These are phyloP conservation scores for Exsudoporus frostii DNA, from an alignment of 768 basidiomycete species.

Conservation along the genomic window DNA sequence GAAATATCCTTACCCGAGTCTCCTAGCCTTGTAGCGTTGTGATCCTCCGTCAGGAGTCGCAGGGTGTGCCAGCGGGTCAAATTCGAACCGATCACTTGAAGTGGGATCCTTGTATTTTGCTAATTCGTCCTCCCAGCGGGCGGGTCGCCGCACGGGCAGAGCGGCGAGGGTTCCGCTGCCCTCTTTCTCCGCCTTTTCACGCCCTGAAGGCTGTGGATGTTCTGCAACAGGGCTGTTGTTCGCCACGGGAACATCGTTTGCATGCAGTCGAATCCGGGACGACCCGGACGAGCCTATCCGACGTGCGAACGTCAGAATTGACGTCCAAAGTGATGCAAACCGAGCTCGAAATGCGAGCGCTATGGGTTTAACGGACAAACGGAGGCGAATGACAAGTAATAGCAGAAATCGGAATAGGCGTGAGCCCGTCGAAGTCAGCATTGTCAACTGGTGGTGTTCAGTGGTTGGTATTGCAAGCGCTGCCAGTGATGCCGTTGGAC, in stretches of 20 bases:
- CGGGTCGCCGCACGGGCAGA: not conserved
- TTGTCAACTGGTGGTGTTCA: not conserved
- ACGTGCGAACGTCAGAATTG: not conserved
- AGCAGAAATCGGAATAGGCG: conserved; percentile 1
- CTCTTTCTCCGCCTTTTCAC: not conserved
- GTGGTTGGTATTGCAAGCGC: not conserved
- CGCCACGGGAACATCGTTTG: not conserved
- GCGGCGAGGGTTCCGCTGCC: not conserved
- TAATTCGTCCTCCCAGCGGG: not conserved
- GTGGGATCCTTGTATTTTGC: not conserved
- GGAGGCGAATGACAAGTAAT: conserved; percentile 6
- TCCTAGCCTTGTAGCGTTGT: conserved; percentile 5
- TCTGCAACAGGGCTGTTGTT: not conserved
- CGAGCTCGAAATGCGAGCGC: not conserved
- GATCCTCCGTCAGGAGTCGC: conserved; percentile 9
- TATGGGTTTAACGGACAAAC: not conserved
- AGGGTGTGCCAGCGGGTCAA: not conserved
- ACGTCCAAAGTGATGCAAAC: conserved; percentile 4
- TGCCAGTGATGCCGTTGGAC: no score
- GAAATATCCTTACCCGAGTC: not conserved
- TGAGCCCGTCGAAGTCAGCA: not conserved
- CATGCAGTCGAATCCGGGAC: not conserved
- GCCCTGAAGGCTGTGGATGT: not conserved
- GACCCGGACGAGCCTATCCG: not conserved
- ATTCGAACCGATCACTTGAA: not conserved